A percentile compares a stretch with the other conserved stretches of the same genome.
Evolutionary conservation across 1,139 yeast genomes (phyloP).

Genomic region (Spencermartinsiella ligniputridi): DNA sequence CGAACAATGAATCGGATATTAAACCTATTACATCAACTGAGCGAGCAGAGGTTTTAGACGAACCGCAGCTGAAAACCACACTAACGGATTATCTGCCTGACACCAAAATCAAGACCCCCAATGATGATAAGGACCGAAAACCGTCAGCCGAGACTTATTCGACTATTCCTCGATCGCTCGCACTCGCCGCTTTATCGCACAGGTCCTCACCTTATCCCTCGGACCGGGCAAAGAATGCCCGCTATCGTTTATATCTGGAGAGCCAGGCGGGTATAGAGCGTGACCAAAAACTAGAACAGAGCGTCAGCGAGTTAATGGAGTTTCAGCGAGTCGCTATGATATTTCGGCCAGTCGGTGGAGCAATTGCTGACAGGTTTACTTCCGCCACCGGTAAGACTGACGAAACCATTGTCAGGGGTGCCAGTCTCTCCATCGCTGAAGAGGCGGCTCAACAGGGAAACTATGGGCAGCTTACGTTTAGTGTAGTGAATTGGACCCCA

Average conservation of each 20-base stretch:
- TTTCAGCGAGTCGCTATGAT: slow-evolving; percentile 28
- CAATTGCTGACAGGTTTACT: slow-evolving; percentile 26
- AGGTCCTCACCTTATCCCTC: slow-evolving; percentile 21
- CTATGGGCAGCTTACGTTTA: slow-evolving; percentile 27
- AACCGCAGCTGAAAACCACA: slow-evolving; percentile 5
- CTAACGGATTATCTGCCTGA: background rate
- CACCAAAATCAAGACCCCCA: too few relatives aligned
- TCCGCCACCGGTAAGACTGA: slow-evolving; percentile 1
- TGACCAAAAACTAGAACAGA: background rate
- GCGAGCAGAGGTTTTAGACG: slow-evolving; percentile 16
- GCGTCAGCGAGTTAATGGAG: slow-evolving; percentile 22
- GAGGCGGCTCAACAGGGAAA: slow-evolving; percentile 24
- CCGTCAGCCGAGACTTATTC: background rate
- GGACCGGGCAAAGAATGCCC: slow-evolving; percentile 16
- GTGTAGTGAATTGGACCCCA: slow-evolving; percentile 23
- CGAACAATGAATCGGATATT: too few relatives aligned
- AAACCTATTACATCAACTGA: slow-evolving; percentile 8
- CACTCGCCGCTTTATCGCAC: slow-evolving; percentile 19
- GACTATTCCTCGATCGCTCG: slow-evolving; percentile 13
- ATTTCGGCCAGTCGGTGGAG: slow-evolving; percentile 28
- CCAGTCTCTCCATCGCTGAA: slow-evolving; percentile 12
- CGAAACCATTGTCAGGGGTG: background rate
- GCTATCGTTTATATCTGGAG: slow-evolving; percentile 19
- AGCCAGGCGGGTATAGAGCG: slow-evolving; percentile 11
- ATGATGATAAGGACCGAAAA: slow-evolving; percentile 9